phyloP scores from a whole-genome alignment of 345 rosid species.

The Eucalyptus regnans region DNA sequence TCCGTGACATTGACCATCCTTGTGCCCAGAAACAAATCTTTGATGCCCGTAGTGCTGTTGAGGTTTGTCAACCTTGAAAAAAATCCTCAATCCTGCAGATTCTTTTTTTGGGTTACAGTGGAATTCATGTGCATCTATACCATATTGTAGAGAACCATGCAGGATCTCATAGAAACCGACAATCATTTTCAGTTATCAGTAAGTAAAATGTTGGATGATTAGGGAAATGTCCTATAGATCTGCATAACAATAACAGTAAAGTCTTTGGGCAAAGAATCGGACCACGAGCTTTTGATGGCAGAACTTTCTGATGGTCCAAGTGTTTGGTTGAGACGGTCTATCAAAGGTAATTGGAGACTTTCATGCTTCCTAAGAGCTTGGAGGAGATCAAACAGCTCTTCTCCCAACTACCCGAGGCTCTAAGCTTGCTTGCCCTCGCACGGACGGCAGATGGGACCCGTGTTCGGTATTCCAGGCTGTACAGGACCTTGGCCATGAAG shows the following conservation, averaged over 20 bases:
- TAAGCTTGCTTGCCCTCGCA: slow-evolving; percentile 75
- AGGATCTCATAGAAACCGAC: background rate
- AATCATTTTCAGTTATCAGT: background rate
- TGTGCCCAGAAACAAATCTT: slow-evolving; percentile 84
- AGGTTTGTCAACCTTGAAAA: slow-evolving; percentile 29
- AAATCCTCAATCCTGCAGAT: background rate
- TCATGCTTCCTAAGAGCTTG: slow-evolving; percentile 7
- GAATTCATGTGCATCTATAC: background rate
- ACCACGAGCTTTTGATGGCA: background rate
- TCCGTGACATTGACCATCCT: slow-evolving; percentile 91
- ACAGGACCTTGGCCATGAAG: slow-evolving; percentile 87
- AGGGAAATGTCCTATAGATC: background rate
- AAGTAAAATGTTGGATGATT: background rate
- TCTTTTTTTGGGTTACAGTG: background rate
- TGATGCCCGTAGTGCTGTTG: slow-evolving; percentile 49
- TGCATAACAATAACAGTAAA: background rate
- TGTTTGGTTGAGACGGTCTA: background rate
- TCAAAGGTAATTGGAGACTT: background rate
- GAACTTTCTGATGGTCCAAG: background rate
- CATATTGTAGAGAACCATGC: background rate
- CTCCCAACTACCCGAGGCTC: slow-evolving; percentile 78
- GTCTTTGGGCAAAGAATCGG: background rate
- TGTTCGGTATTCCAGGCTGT: slow-evolving; percentile 81
- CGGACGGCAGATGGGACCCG: slow-evolving; percentile 85
- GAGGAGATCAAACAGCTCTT: slow-evolving; percentile 84